These are phyloP conservation scores for Komagataea norvegica DNA, from an alignment of 1,139 yeast genomes.

Conservation along the genomic window DNA sequence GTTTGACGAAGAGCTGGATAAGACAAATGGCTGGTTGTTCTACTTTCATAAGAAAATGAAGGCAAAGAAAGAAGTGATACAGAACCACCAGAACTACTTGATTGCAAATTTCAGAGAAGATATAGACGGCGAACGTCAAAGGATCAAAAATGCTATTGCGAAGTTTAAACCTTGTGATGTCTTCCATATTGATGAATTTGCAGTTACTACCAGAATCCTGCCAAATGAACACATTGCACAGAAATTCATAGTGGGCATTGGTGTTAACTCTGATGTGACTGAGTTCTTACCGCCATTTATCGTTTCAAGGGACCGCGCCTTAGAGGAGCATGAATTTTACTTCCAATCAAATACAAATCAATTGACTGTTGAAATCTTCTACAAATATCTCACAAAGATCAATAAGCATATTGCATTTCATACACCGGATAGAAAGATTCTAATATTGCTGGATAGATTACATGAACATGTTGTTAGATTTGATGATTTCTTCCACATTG, in stretches of 20 bases:
- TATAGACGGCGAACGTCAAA: conserved; percentile 7
- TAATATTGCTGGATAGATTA: conserved; percentile 29
- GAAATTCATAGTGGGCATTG: conserved; percentile 17
- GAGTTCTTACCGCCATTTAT: conserved; percentile 17
- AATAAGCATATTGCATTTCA: conserved; percentile 11
- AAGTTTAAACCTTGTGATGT: conserved; percentile 20
- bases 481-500: conserved; percentile 17
- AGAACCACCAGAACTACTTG: conserved; percentile 10
- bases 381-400: conserved; percentile 16
- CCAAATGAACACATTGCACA: conserved; percentile 14
- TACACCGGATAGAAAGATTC: conserved; percentile 17
- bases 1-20: conserved; percentile 9
- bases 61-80: conserved; percentile 24
- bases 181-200: conserved; percentile 27
- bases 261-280: conserved; percentile 16
- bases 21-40: conserved; percentile 36
- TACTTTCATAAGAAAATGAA: conserved; percentile 31
- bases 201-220: conserved; percentile 18
- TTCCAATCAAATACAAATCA: conserved; percentile 12
- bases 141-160: conserved; percentile 9
- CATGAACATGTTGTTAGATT: conserved; percentile 28
- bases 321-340: conserved; percentile 6
- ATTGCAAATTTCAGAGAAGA: conserved; percentile 12
- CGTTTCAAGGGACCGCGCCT: conserved; percentile 8
- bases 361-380: conserved; percentile 30